Conservation (phyloP, 352 stramenopile species). For the Pythium phragmitis region DNA sequence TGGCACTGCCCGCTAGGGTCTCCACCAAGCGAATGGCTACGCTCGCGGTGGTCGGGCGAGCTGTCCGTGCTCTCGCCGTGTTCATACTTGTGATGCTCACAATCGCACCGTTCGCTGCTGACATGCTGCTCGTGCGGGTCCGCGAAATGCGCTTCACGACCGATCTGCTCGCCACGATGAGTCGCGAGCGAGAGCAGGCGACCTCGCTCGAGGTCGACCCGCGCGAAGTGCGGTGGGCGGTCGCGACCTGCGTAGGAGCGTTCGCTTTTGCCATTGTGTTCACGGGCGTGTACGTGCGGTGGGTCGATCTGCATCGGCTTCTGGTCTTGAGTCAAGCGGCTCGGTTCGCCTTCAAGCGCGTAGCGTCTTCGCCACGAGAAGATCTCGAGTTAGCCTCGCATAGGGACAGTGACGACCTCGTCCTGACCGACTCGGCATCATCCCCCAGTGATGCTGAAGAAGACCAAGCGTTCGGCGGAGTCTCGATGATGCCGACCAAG, state of each 20-base stretch:
- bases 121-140: conserved; percentile 47
- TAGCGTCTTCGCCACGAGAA: background rate
- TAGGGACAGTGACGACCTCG: background rate
- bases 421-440: background rate
- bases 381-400: background rate
- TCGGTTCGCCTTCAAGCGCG: background rate
- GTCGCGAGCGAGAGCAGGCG: conserved; percentile 42
- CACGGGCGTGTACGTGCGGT: conserved; percentile 6
- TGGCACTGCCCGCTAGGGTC: background rate
- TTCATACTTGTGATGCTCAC: conserved; percentile 10
- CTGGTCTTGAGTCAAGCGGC: background rate
- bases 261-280: conserved; percentile 6
- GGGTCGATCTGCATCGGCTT: background rate
- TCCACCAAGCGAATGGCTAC: background rate
- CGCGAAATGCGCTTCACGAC: conserved; percentile 54
- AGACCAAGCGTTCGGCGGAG: background rate
- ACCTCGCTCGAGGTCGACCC: conserved; percentile 40
- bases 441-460: background rate
- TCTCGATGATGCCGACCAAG: background rate
- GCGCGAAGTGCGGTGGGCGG: conserved; percentile 28
- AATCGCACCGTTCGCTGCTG: conserved; percentile 20
- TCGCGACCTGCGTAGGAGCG: background rate
- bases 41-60: background rate
- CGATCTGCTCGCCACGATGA: conserved; percentile 46
- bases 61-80: background rate